Base-by-base conservation (phyloP, 1,139 yeast genomes). In the Saccharomyces pastorianus region DNA sequence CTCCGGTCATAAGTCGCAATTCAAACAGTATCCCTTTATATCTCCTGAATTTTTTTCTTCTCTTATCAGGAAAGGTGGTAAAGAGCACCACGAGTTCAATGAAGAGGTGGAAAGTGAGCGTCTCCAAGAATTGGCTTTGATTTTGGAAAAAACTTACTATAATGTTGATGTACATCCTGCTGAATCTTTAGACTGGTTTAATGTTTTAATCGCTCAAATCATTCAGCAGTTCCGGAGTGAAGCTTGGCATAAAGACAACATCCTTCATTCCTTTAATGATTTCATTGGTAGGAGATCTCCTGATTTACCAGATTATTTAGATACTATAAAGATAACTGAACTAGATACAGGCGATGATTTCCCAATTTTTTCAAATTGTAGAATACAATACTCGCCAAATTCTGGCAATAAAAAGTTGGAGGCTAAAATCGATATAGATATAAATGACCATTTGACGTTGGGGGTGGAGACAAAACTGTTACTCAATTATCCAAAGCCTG, bases 131-230 rank as follows among this genome's bases (percentile, higher is more conserved):
- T 64, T 74, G 58, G 64, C 73, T 64, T 63, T 84, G 0, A 88
- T 91, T 29, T 74, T 93, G 51, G 97, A 91, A 61, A 91, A 91
- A 65, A 90, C 97, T 0, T 90, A 89, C 66, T 95, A 95, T 69
- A 89, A 93, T 66, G 97, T 93, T 1, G 83, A 84, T 48, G 83
- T 83, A 26, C 99, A 95, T 68, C 76, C 85, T 2, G 81, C 97
- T 0, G 99, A 93, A 72, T 85, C 96, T 0, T 73, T 93, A 54
- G 99, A 93, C 69, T 93, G 99, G 99, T 89, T 93, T 68, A 93
- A 93, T 64, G 98, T 93, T 1, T 75, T 93, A 50, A 80, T 93
- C 26, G 99, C 97, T 0, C 98, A 95, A 67, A 85, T 91, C 4
- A 84, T 93, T 26, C 82, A 89, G 25, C 96, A 91, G 62, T 78